A percentile compares a stretch with the other conserved stretches of the same genome.
These are phyloP conservation scores for Lepidium aucheri DNA, from an alignment of 345 rosid genomes.

Conservation along the genomic window DNA sequence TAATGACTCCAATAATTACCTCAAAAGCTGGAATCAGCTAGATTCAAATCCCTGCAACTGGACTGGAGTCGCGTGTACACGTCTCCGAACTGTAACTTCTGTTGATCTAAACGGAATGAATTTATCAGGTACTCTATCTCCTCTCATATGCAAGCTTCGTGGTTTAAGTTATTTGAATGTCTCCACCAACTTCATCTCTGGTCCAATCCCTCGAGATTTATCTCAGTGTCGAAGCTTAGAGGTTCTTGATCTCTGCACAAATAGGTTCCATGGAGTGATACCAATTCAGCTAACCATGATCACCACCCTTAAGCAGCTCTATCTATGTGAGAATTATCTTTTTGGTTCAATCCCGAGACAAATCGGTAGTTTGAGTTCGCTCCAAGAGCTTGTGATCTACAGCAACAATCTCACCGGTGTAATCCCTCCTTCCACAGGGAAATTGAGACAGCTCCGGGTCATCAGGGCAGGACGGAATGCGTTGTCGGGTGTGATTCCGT, in stretches of 20 bases:
- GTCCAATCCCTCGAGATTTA: slow-evolving; percentile 47
- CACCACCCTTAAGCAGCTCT: slow-evolving; percentile 38
- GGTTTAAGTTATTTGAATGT: slow-evolving; percentile 35
- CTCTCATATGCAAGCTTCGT: slow-evolving; percentile 49
- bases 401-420: slow-evolving; percentile 66
- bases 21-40: slow-evolving; percentile 47
- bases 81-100: slow-evolving; percentile 39
- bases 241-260: slow-evolving; percentile 59
- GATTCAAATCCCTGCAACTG: slow-evolving; percentile 61
- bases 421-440: slow-evolving; percentile 47
- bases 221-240: slow-evolving; percentile 36
- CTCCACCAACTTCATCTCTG: slow-evolving; percentile 47
- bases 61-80: slow-evolving; percentile 52
- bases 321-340: slow-evolving; percentile 46
- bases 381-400: slow-evolving; percentile 62
- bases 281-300: slow-evolving; percentile 45
- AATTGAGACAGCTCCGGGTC: slow-evolving; percentile 41
- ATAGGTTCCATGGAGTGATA: slow-evolving; percentile 58
- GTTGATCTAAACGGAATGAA: slow-evolving; percentile 44
- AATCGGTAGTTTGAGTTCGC: slow-evolving; percentile 40
- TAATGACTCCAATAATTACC: slow-evolving; percentile 38
- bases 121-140: slow-evolving; percentile 55
- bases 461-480: slow-evolving; percentile 63
- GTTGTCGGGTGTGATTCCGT: slow-evolving; percentile 63
- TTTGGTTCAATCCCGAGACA: slow-evolving; percentile 49